phyloP scores from a whole-genome alignment of 495 filamentous ascomycete species.

The Aspergillus panamensis region DNA sequence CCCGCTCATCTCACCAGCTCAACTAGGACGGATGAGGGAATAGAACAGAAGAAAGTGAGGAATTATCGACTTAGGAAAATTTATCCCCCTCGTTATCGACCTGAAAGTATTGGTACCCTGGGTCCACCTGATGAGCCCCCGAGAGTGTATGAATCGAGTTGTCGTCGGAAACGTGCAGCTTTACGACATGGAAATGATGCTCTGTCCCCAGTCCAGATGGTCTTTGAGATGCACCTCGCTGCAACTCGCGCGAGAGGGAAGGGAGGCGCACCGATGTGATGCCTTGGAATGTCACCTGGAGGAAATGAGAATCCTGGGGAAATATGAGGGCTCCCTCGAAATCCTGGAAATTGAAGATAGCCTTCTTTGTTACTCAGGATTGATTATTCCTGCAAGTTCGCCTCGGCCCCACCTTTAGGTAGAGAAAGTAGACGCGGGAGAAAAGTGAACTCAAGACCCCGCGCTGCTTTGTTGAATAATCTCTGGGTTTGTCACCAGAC shows the following conservation, averaged over 20 bases:
- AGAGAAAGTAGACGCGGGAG: not conserved
- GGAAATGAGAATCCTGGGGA: not conserved
- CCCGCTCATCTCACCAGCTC: not conserved
- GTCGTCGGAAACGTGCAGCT: not conserved
- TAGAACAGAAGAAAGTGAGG: not conserved
- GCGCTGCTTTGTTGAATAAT: not conserved
- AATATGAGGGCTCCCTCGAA: not conserved
- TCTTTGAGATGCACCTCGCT: conserved; percentile 3
- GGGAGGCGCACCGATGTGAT: not conserved
- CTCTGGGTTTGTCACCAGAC: not conserved
- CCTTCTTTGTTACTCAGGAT: not conserved
- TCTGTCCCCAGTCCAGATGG: conserved; percentile 9
- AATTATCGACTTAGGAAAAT: not conserved
- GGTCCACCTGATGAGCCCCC: not conserved
- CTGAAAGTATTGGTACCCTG: not conserved
- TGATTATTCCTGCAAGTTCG: not conserved
- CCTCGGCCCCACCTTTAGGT: not conserved
- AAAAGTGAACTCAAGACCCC: not conserved
- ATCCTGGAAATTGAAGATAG: not conserved
- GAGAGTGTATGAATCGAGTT: conserved; percentile 3
- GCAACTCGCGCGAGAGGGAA: not conserved
- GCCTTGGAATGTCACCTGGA: not conserved
- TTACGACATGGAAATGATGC: not conserved
- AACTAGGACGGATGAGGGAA: conserved; percentile 5
- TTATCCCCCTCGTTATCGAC: conserved; percentile 1